phyloP scores from a whole-genome alignment of 108 stramenopile genomes.

The Skeletonema potamos region DNA sequence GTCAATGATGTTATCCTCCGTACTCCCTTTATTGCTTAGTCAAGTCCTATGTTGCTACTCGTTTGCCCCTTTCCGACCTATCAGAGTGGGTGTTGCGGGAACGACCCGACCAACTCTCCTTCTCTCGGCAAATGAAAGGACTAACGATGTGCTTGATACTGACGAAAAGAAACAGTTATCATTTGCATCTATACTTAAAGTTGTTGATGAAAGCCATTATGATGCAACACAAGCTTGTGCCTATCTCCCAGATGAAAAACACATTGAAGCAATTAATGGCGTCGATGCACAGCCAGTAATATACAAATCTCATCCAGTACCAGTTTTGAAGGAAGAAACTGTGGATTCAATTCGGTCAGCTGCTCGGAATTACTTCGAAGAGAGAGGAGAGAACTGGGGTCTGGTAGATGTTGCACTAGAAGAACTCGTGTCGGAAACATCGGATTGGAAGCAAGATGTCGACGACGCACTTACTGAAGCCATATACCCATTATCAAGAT shows the following conservation, averaged over 20 bases:
- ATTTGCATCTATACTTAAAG: conserved; percentile 33
- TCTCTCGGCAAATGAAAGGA: not conserved
- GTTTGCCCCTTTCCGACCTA: not conserved
- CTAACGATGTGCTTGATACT: not conserved
- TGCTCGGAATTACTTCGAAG: conserved; percentile 23
- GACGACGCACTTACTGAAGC: conserved; percentile 14
- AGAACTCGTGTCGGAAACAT: conserved; percentile 14
- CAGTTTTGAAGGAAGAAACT: conserved; percentile 19
- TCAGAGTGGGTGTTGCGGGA: not conserved
- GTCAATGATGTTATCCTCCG: not conserved
- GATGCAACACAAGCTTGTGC: conserved; percentile 19
- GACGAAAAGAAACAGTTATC: conserved; percentile 12
- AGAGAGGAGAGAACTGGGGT: conserved; percentile 2
- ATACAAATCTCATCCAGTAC: conserved; percentile 10
- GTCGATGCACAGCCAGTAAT: not conserved
- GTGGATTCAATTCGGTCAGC: conserved; percentile 20
- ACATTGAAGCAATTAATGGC: not conserved
- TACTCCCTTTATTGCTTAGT: not conserved
- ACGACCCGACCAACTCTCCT: not conserved
- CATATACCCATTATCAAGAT: conserved; percentile 35
- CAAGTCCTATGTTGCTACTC: not conserved
- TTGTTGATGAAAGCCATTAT: conserved; percentile 28
- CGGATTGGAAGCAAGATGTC: conserved; percentile 10
- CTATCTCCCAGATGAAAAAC: conserved; percentile 21
- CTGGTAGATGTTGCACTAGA: conserved; percentile 19